Conservation (phyloP, 2,329 filamentous ascomycete species). For the Iodosphaeria phyllophila region DNA sequence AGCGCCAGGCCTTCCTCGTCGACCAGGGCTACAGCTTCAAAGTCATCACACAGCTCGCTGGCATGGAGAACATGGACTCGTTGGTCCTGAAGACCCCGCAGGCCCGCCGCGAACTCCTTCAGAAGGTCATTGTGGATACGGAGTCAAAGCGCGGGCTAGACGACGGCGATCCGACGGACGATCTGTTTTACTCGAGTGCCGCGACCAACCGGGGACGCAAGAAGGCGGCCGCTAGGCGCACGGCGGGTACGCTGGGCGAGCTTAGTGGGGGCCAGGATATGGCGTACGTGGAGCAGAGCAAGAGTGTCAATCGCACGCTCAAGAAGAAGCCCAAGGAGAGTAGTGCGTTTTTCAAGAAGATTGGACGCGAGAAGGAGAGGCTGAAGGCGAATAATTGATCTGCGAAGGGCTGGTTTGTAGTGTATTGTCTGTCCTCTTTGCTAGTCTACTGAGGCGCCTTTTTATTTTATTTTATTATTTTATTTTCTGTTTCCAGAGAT, state of each 20-base stretch:
- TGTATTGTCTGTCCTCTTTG: too few relatives aligned
- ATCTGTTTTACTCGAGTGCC: conserved; percentile 21
- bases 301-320: conserved; percentile 47
- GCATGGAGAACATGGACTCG: conserved; percentile 67
- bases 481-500: too few relatives aligned
- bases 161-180: conserved; percentile 43
- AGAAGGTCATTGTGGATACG: conserved; percentile 77
- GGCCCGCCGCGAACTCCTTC: conserved; percentile 70
- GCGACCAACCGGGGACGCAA: conserved; percentile 13
- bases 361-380: conserved; percentile 41
- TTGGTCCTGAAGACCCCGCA: conserved; percentile 63
- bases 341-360: conserved; percentile 45
- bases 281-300: conserved; percentile 83
- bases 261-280: conserved; percentile 87
- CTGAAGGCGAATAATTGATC: conserved; percentile 8
- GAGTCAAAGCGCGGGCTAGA: conserved; percentile 44
- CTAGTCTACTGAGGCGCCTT: too few relatives aligned
- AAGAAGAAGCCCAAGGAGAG: conserved; percentile 42
- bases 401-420: too few relatives aligned
- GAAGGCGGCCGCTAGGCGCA: conserved; percentile 51
- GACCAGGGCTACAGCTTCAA: conserved; percentile 99
- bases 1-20: conserved; percentile 89
- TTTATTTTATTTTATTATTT: too few relatives aligned
- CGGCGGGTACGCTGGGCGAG: conserved; percentile 69
- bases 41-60: conserved; percentile 87